Conservation (phyloP, 2,329 filamentous ascomycete genomes). For the Aspergillus sp. region DNA sequence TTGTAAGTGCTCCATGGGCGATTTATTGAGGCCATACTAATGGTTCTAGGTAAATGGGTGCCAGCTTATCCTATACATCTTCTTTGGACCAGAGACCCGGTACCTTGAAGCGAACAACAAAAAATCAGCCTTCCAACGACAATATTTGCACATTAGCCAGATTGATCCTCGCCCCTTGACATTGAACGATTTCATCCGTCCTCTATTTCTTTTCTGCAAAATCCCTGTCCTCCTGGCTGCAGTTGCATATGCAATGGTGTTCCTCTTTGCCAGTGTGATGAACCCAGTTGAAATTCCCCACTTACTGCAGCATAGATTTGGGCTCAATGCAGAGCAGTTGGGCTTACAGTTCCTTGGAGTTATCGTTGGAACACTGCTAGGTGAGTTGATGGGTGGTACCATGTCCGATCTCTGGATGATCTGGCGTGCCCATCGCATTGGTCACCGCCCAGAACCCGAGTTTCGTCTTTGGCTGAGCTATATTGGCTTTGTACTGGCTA, state of each 20-base stretch:
- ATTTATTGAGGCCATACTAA: constrained; percentile 1
- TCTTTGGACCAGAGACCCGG: constrained; percentile 49
- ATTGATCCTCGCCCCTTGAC: constrained; percentile 48
- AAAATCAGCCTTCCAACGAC: constrained; percentile 32
- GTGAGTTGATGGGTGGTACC: constrained; percentile 53
- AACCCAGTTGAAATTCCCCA: constrained; percentile 55
- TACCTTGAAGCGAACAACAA: constrained; percentile 31
- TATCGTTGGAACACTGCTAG: constrained; percentile 52
- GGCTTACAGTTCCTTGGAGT: constrained; percentile 54
- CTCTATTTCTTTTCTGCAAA: constrained; percentile 41
- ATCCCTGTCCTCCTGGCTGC: constrained; percentile 47
- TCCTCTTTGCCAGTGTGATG: constrained; percentile 49
- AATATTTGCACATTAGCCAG: constrained; percentile 40
- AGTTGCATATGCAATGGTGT: constrained; percentile 51
- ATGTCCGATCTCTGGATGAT: constrained; percentile 53
- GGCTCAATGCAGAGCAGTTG: constrained; percentile 51
- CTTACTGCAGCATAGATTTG: constrained; percentile 50
- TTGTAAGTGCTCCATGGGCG: constrained; percentile 30
- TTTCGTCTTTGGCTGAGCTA: constrained; percentile 54
- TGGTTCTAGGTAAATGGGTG: constrained; percentile 43
- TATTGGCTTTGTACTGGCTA: constrained; percentile 44
- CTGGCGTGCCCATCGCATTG: constrained; percentile 19
- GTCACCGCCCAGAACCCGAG: constrained; percentile 43
- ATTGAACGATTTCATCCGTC: constrained; percentile 46
- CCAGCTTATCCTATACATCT: constrained; percentile 50